Evolutionary conservation across 176 grass and related monocot species (phyloP), one percentile per base, ranked within the genome.

Genomic region (Musa itinerans): DNA sequence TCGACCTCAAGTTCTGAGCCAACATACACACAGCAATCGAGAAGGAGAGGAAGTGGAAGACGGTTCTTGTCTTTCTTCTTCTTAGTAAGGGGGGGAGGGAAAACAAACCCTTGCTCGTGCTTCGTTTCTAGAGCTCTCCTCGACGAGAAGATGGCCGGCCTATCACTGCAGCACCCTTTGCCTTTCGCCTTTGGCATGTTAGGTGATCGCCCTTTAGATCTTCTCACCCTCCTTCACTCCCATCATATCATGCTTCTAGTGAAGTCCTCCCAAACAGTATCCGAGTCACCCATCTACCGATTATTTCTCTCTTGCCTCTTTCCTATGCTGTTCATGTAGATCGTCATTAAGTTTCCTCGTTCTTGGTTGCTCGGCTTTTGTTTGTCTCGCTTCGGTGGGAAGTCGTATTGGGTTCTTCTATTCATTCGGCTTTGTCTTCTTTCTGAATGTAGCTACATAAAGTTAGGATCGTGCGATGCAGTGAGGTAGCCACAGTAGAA

Each of bases 121-220:
- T 83, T 72, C 68, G 34, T 29, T 78, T 80, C 56, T 76, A 19
- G 66, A 55, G 22, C 24, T 1, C 11, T 62, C 8, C 49, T 20
- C 7, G 25, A 52, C 3, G 27, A 29, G 16, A 78, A 61, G 27
- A 89, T 86, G 84, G 84, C 81, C 23, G 87, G 77, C 12, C 78
- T 89, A 74, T 92, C 89, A 68, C 81, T 86, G 71, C 83, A 72
- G 67, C 85, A 96, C 79, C 87, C 87, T 10, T 84, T 79, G 80
- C 90, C 83, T 77, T 97, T 87, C 70, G 84, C 74, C 20, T 92
- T 89, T 48, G 93, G 93, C 57, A 70, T 92, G 68, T 83, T 97
- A 81, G 93, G 93, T 96, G 49, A 15, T 16, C 12, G 13, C 9
- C 14, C 14, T 11, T 50, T 49, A 1, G 1, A 13, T 16, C 7